Evolutionary conservation across 371 early-diverging fungal species (phyloP).

Genomic region (Mucor irregularis): DNA sequence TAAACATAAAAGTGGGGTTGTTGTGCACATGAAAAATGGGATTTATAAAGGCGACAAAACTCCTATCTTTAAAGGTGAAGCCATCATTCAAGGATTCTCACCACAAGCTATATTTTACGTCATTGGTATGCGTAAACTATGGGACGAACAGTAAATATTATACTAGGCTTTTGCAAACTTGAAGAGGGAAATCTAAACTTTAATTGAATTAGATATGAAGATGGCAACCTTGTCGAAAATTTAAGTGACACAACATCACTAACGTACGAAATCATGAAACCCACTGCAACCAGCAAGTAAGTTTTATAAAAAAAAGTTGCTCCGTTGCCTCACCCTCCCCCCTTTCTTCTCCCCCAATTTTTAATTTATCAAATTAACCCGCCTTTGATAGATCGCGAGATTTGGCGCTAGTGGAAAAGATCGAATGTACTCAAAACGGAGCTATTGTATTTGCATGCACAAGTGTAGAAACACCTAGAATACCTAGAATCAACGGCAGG

Average conservation of each 20-base stretch:
- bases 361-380: not conserved
- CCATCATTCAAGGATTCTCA: slow-evolving; percentile 60
- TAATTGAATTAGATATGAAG: slow-evolving; percentile 40
- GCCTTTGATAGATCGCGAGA: slow-evolving; percentile 46
- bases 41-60: slow-evolving; percentile 52
- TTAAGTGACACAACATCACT: slow-evolving; percentile 53
- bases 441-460: slow-evolving; percentile 65
- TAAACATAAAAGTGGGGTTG: slow-evolving; percentile 68
- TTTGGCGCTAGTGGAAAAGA: slow-evolving; percentile 46
- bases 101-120: slow-evolving; percentile 72
- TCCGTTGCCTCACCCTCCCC: not conserved
- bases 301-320: not conserved
- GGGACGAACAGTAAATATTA: slow-evolving; percentile 54
- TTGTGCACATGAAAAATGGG: slow-evolving; percentile 61
- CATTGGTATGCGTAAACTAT: slow-evolving; percentile 64
- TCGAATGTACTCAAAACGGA: slow-evolving; percentile 51
- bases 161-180: too few species aligned
- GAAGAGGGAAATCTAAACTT: not conserved
- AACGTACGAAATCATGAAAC: slow-evolving; percentile 56
- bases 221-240: slow-evolving; percentile 57
- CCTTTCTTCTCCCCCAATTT: not conserved
- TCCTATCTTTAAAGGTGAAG: slow-evolving; percentile 66
- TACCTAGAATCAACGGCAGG: slow-evolving; percentile 58
- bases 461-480: slow-evolving; percentile 65
- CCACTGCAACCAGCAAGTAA: slow-evolving; percentile 53